These are phyloP conservation scores for Arabis alpina DNA, from an alignment of 345 rosid species.

Conservation along the genomic window DNA sequence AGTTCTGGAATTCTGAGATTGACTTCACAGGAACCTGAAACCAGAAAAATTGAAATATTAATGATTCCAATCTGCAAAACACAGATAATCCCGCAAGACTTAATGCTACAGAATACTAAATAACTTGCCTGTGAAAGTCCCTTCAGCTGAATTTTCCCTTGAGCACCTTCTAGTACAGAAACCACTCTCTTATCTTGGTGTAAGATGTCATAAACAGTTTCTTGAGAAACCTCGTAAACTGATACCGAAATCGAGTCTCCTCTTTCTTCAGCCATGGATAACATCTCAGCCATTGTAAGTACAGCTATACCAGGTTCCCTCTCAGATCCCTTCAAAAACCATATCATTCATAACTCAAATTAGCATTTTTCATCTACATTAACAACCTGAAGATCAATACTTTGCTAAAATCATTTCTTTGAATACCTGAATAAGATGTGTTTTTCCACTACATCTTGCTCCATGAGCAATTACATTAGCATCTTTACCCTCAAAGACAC, in stretches of 20 bases:
- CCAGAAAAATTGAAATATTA: constrained; percentile 24
- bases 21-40: constrained; percentile 63
- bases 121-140: constrained; percentile 79
- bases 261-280: constrained; percentile 49
- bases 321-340: constrained; percentile 57
- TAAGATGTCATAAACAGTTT: constrained; percentile 58
- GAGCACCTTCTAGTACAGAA: constrained; percentile 50
- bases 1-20: constrained; percentile 54
- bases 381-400: background rate
- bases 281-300: constrained; percentile 53
- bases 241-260: constrained; percentile 51
- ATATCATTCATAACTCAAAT: constrained; percentile 9
- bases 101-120: constrained; percentile 6
- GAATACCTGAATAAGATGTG: constrained; percentile 60
- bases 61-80: background rate
- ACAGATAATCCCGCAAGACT: background rate
- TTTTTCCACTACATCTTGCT: constrained; percentile 72
- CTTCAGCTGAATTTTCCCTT: constrained; percentile 65
- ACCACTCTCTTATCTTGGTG: constrained; percentile 53
- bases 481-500: constrained; percentile 58
- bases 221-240: constrained; percentile 58
- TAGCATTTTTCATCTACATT: background rate
- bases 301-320: constrained; percentile 55
- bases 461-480: constrained; percentile 71
- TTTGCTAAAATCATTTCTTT: background rate